Evolutionary conservation across 768 basidiomycete species (phyloP).

Genomic region (Wakefieldia striispora): DNA sequence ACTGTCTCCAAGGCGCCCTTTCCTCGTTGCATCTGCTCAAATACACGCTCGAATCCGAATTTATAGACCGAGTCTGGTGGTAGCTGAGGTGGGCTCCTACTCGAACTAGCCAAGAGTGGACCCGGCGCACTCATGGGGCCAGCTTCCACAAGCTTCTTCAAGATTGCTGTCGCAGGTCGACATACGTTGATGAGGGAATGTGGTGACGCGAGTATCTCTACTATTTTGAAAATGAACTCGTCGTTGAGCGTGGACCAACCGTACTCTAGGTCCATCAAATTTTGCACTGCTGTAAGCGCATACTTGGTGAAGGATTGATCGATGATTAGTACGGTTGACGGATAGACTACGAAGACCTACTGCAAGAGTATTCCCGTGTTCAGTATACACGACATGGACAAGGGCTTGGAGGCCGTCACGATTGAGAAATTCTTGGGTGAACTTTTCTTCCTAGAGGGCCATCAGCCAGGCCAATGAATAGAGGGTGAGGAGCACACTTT

Average conservation of each 20-base stretch:
- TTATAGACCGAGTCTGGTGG: conserved; percentile 73
- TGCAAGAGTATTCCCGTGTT: conserved; percentile 82
- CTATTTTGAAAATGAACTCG: conserved; percentile 73
- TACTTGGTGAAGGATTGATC: conserved; percentile 48
- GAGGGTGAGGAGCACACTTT: conserved; percentile 43
- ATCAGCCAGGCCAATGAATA: background rate
- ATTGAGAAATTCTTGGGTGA: conserved; percentile 73
- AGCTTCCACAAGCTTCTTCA: conserved; percentile 87
- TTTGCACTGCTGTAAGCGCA: conserved; percentile 81
- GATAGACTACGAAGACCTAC: conserved; percentile 39
- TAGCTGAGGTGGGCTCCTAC: conserved; percentile 47
- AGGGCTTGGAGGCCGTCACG: conserved; percentile 71
- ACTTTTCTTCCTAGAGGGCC: conserved; percentile 71
- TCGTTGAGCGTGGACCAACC: conserved; percentile 77
- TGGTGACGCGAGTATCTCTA: conserved; percentile 73
- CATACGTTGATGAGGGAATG: conserved; percentile 85
- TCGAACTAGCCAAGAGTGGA: conserved; percentile 56
- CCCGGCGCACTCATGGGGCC: conserved; percentile 70
- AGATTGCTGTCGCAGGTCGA: conserved; percentile 85
- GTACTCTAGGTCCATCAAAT: conserved; percentile 82
- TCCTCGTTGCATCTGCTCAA: conserved; percentile 77
- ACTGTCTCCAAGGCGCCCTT: conserved; percentile 73
- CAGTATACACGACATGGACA: conserved; percentile 61
- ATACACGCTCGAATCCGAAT: conserved; percentile 84
- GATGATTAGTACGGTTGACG: conserved; percentile 1